A percentile compares a stretch with the other conserved stretches of the same genome.
phyloP scores from a whole-genome alignment of 768 basidiomycete species.

The Polyporus arcularius region DNA sequence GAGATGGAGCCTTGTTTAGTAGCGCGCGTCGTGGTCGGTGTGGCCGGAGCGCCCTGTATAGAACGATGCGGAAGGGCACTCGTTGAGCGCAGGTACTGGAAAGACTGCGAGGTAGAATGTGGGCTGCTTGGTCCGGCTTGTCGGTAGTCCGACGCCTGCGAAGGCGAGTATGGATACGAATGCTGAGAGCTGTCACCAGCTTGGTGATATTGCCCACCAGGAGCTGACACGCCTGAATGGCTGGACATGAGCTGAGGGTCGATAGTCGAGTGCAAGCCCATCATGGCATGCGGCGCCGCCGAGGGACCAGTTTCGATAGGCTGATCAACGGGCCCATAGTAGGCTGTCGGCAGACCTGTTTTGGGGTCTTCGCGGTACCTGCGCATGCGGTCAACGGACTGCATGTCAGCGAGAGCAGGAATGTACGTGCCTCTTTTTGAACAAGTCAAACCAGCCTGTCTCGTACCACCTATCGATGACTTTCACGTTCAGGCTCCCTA shows the following conservation, averaged over 20 bases:
- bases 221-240: not conserved
- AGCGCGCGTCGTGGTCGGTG: not conserved
- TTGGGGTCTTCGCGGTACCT: constrained; percentile 28
- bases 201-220: not conserved
- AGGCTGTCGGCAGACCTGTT: constrained; percentile 24
- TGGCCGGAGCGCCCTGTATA: not conserved
- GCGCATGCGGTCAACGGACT: not conserved
- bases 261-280: constrained; percentile 6
- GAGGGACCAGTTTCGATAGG: not conserved
- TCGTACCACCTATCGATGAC: constrained; percentile 81
- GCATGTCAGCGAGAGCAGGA: not conserved
- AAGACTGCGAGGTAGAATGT: not conserved
- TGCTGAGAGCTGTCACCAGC: not conserved
- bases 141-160: constrained; percentile 6
- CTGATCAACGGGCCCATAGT: constrained; percentile 13
- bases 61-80: not conserved
- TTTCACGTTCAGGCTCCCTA: constrained; percentile 72
- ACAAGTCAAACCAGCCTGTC: constrained; percentile 74
- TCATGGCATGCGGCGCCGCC: not conserved
- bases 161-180: not conserved
- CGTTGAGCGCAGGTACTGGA: constrained; percentile 1
- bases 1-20: not conserved
- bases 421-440: constrained; percentile 57
- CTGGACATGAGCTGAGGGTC: constrained; percentile 16
- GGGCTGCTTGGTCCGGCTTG: not conserved